A percentile compares a stretch with the other conserved stretches of the same genome.
Evolutionary conservation across 495 filamentous ascomycete genomes (phyloP).

Genomic region (Aspergillus steynii): DNA sequence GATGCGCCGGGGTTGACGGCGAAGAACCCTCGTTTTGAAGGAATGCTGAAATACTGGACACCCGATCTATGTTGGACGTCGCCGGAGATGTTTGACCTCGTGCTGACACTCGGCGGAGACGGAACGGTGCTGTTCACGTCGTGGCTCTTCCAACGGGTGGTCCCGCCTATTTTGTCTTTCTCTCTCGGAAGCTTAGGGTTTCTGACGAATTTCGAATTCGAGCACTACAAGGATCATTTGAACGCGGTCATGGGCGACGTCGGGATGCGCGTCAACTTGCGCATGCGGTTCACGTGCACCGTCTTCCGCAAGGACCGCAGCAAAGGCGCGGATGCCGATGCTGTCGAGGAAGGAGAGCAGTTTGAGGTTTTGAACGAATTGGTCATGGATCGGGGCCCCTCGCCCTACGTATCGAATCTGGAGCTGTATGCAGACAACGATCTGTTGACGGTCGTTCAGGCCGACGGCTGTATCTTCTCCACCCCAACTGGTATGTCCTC

Average conservation of each 20-base stretch:
- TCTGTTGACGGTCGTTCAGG: conserved; percentile 90
- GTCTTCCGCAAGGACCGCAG: conserved; percentile 66
- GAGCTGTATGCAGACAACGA: conserved; percentile 94
- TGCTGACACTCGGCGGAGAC: conserved; percentile 88
- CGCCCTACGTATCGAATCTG: conserved; percentile 92
- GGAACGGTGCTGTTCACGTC: conserved; percentile 90
- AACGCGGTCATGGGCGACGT: conserved; percentile 84
- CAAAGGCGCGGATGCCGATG: conserved; percentile 44
- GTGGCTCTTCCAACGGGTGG: conserved; percentile 91
- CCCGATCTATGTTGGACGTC: conserved; percentile 88
- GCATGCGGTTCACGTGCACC: conserved; percentile 97
- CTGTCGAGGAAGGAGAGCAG: conserved; percentile 75
- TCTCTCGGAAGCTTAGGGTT: conserved; percentile 88
- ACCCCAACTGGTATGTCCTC: conserved; percentile 76
- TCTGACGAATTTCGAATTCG: conserved; percentile 89
- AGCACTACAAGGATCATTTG: conserved; percentile 75
- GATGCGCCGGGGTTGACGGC: conserved; percentile 70
- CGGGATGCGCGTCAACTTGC: conserved; percentile 92
- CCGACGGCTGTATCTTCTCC: conserved; percentile 95
- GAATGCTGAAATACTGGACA: conserved; percentile 90
- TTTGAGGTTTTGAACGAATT: conserved; percentile 97
- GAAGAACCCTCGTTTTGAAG: conserved; percentile 66
- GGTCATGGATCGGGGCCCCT: conserved; percentile 94
- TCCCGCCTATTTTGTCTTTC: conserved; percentile 88
- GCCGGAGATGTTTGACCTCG: conserved; percentile 89